Evolutionary conservation across 495 filamentous ascomycete species (phyloP), one percentile per base, ranked within the genome.

Genomic region (Amorphotheca resinae): DNA sequence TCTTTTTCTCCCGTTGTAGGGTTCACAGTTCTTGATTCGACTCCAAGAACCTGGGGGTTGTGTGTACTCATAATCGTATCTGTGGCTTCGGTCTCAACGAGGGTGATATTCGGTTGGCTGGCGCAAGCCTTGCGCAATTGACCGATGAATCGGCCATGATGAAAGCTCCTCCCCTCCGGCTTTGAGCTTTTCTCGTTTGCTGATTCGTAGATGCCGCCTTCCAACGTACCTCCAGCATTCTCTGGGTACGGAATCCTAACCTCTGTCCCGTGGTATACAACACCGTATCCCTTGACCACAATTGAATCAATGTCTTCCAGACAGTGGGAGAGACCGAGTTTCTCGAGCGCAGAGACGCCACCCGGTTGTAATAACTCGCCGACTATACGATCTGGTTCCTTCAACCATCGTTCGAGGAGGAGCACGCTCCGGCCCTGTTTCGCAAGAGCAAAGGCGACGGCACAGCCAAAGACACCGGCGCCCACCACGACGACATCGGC

Each of bases 311-410:
- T 96, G 12, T 64, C 82, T 42, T 98, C 88, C 12, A 98, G 66
- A 56, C 87, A 95, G 46, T 84, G 74, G 33, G 60, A 60, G 39
- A 98, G 61, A 5, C 93, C 93, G 40, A 98, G 65, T 50, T 80
- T 76, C 54, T 80, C 70, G 48, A 98, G 68, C 15, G 93, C 87
- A 33, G 69, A 63, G 30, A 94, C 79, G 32, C 91, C 91, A 22
- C 91, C 91, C 3, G 91, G 91, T 59, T 98, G 91, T 56, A 98
- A 64, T 45, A 98, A 64, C 66, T 98, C 91, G 42, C 91, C 91
- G 16, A 98, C 88, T 54, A 98, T 98, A 42, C 91, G 79, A 66
- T 96, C 86, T 9, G 91, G 91, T 65, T 95, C 84, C 63, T 89
- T 87, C 59, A 95, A 66, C 61, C 80, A 89, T 49, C 70, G 69